Evolutionary conservation across 257 asterid genomes (phyloP), one percentile per base, ranked within the genome.

Genomic region (Ocimum tenuiflorum): DNA sequence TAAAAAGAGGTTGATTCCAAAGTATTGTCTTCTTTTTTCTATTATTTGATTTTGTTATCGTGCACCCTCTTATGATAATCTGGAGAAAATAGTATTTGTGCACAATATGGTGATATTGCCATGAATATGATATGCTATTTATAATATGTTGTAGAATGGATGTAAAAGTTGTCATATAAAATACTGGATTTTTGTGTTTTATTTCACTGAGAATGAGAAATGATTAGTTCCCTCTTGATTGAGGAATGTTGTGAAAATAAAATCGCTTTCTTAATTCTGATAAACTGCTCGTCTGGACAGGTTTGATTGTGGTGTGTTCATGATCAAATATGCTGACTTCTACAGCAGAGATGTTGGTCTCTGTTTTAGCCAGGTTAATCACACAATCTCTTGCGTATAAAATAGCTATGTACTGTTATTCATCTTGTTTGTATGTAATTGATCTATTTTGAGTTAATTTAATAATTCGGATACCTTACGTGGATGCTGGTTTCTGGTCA

Each of bases 251-350:
- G 62, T 43, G 63, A 73, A 51, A 39, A 4, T 47, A 8, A 47
- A 14, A 18, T 8, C 0, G 27, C 23, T 23, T 63, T 60, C 63
- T 10, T 71, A 51, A 60, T 43, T 35, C 19, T 33, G 35, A 15
- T 39, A 17, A 68, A 35, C 59, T 71, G 52, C 61, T 73, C 18
- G 67, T 35, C 19, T 77, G 11, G 60, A 63, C 94, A 91, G 98
- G 83, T 91, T 60, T 36, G 98, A 89, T 63, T 91, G 98, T 60
- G 98, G 98, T 13, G 72, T 91, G 80, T 91, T 91, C 85, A 89
- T 91, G 96, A 71, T 91, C 76, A 91, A 91, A 72, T 91, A 91
- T 78, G 91, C 87, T 0, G 97, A 91, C 79, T 91, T 89, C 81
- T 87, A 83, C 62, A 87, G 98, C 83, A 85, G 98, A 76, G 86